Evolutionary conservation across 202 grass and related monocot genomes (phyloP), one percentile per base, ranked within the genome.

Genomic region (Alloteropsis angusta): DNA sequence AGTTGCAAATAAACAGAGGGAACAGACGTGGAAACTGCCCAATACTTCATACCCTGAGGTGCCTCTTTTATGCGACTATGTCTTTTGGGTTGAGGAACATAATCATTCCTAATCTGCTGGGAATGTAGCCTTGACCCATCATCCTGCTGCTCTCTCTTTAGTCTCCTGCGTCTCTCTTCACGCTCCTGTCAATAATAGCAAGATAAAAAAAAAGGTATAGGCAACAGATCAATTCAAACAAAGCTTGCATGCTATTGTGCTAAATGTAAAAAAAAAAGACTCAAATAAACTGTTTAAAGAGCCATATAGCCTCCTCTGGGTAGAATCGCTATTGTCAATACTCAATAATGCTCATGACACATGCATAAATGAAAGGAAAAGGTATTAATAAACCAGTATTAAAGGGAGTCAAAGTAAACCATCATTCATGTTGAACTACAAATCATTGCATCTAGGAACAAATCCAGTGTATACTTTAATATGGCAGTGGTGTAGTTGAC

Each of bases 91-190:
- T 88, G 92, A 85, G 89, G 76, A 65, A 66, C 73, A 84, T 91
- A 80, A 69, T 96, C 90, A 41, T 89, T 91, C 78, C 82, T 90
- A 76, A 60, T 78, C 30, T 84, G 77, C 61, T 85, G 84, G 64
- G 81, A 60, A 82, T 85, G 87, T 65, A 73, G 58, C 55, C 82
- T 90, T 72, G 82, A 60, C 10, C 90, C 88, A 80, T 88, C 90
- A 84, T 93, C 87, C 22, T 78, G 90, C 9, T 88, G 72, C 10
- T 89, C 90, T 82, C 87, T 88, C 83, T 88, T 94, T 62, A 96
- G 78, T 49, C 30, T 93, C 53, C 22, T 86, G 22, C 84, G 82
- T 69, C 96, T 91, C 81, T 99, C 96, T 84, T 99, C 96, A 63
- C 92, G 92, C 48, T 99, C 92, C 96, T 95, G 85, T 57, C 56